These are phyloP conservation scores for Colletotrichum trifolii DNA, from an alignment of 2,329 filamentous ascomycete genomes.

Conservation along the genomic window DNA sequence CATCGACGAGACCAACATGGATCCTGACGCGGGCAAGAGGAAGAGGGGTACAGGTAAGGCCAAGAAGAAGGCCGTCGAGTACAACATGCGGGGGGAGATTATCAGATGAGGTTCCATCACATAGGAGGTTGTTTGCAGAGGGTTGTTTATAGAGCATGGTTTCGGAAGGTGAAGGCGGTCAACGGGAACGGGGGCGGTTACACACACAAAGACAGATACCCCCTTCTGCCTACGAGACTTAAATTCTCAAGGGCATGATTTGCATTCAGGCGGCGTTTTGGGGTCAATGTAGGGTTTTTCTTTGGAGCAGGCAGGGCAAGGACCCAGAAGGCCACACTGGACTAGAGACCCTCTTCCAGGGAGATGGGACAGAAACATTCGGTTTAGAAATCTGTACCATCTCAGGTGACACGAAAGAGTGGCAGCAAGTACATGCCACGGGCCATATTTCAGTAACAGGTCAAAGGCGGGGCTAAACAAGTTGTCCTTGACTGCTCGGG, in stretches of 20 bases:
- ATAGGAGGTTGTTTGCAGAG: background rate
- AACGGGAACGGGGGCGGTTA: background rate
- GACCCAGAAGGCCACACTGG: too few species aligned
- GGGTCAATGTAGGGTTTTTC: background rate
- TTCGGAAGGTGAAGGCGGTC: background rate
- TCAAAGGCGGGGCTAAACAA: too few species aligned
- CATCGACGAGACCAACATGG: conserved; percentile 37
- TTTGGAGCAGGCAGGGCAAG: too few species aligned
- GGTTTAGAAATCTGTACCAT: too few species aligned
- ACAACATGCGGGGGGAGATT: conserved; percentile 40
- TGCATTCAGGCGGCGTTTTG: conserved; percentile 17
- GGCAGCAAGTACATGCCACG: too few species aligned
- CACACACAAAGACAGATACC: conserved; percentile 10
- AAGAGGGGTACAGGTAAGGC: conserved; percentile 48
- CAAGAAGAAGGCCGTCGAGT: conserved; percentile 46
- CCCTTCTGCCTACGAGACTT: background rate
- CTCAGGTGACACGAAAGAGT: too few species aligned
- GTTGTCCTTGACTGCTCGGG: too few species aligned
- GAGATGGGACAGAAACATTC: too few species aligned
- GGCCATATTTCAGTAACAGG: too few species aligned
- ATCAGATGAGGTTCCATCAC: conserved; percentile 15
- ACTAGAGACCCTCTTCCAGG: too few species aligned
- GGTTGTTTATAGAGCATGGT: background rate
- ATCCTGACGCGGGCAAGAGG: conserved; percentile 39
- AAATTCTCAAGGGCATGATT: background rate